These are phyloP conservation scores for Starmerella sirachaensis DNA, from an alignment of 805 yeast species.

Conservation along the genomic window DNA sequence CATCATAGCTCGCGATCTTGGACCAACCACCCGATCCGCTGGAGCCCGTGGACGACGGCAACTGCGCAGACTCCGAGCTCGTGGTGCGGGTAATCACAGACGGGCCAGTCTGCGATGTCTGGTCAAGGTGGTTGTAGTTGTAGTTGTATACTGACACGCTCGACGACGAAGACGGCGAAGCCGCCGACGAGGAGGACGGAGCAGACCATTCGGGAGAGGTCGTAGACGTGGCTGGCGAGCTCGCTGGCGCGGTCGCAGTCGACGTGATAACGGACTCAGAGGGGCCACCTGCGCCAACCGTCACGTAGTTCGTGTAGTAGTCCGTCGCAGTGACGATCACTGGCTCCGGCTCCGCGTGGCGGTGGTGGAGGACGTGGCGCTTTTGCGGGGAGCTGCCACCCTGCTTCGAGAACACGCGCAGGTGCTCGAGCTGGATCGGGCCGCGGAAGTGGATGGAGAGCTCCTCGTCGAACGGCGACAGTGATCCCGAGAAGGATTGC, in stretches of 20 bases:
- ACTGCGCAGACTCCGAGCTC: slow-evolving; percentile 17
- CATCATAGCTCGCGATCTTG: slow-evolving; percentile 58
- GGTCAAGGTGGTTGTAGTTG: slow-evolving; percentile 22
- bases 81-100: slow-evolving; percentile 20
- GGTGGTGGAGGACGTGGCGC: slow-evolving; percentile 37
- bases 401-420: slow-evolving; percentile 70
- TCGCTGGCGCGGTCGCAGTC: slow-evolving; percentile 23
- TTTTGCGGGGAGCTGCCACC: slow-evolving; percentile 43
- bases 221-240: slow-evolving; percentile 25
- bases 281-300: slow-evolving; percentile 22
- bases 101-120: slow-evolving; percentile 23
- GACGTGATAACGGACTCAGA: slow-evolving; percentile 14
- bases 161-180: slow-evolving; percentile 5
- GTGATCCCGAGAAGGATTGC: slow-evolving; percentile 50
- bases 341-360: slow-evolving; percentile 38
- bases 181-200: too few species aligned
- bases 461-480: slow-evolving; percentile 78
- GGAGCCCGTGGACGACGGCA: slow-evolving; percentile 22
- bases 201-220: too few species aligned
- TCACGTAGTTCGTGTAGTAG: slow-evolving; percentile 39
- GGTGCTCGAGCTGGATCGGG: slow-evolving; percentile 65
- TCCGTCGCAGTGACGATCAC: slow-evolving; percentile 67
- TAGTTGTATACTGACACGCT: slow-evolving; percentile 11
- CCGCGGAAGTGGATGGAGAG: slow-evolving; percentile 85
- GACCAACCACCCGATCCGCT: slow-evolving; percentile 48